phyloP scores from a whole-genome alignment of 2,329 filamentous ascomycete genomes.

The Lachnellula arida region DNA sequence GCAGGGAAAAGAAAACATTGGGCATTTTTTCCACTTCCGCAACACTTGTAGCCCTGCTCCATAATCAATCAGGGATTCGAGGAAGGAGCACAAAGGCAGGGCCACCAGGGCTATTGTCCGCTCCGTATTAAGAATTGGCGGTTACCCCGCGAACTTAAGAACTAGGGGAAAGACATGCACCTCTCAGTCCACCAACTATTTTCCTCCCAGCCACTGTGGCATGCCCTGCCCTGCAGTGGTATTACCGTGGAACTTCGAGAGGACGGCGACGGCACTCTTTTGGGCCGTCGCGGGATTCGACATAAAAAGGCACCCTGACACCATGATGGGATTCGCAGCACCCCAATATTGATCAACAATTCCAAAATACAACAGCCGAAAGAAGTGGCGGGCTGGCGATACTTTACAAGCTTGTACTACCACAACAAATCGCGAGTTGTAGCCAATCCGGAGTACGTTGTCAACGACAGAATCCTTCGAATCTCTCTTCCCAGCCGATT shows the following conservation, averaged over 20 bases:
- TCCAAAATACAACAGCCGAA: neutral
- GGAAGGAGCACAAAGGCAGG: neutral
- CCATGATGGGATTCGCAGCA: neutral
- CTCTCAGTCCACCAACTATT: neutral
- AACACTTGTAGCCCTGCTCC: neutral
- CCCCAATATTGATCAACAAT: too few species aligned
- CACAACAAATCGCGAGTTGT: neutral
- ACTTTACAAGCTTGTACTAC: constrained; percentile 1
- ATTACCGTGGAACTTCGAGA: neutral
- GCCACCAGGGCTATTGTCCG: too few species aligned
- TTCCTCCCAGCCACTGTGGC: neutral
- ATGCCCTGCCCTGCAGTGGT: neutral
- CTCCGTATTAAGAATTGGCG: neutral
- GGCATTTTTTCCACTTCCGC: neutral
- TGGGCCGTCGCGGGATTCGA: neutral
- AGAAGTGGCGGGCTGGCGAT: constrained; percentile 1
- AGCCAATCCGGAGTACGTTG: neutral
- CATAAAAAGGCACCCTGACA: neutral
- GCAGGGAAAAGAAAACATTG: neutral
- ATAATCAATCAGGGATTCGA: neutral
- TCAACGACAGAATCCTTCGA: neutral
- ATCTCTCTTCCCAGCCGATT: neutral
- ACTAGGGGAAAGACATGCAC: neutral
- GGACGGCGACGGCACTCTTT: neutral
- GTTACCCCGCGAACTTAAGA: constrained; percentile 1